These are phyloP conservation scores for Lentinus tigrinus DNA, from an alignment of 768 basidiomycete species.

Conservation along the genomic window DNA sequence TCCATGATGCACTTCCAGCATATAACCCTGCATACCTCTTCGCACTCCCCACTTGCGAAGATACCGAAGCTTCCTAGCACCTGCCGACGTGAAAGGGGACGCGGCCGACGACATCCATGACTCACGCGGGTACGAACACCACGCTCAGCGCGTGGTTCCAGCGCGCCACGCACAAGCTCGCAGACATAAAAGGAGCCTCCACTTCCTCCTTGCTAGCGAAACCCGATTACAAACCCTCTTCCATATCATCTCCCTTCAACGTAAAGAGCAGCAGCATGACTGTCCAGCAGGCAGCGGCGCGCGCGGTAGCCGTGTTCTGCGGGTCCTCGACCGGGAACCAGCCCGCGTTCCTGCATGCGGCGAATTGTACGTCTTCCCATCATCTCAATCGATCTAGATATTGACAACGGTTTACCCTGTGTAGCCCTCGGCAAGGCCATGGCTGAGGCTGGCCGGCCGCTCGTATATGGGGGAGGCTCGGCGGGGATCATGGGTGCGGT, in stretches of 20 bases:
- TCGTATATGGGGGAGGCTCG: constrained; percentile 87
- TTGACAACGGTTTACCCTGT: not conserved
- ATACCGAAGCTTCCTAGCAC: too few species aligned
- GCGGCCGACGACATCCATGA: not conserved
- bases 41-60: too few species aligned
- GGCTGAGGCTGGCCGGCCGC: constrained; percentile 52
- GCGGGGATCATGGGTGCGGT: constrained; percentile 87
- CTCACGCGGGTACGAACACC: not conserved
- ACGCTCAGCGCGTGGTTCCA: constrained; percentile 12
- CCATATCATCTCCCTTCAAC: constrained; percentile 14
- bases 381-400: not conserved
- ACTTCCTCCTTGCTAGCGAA: not conserved
- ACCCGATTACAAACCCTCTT: not conserved
- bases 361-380: constrained; percentile 52
- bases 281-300: constrained; percentile 7
- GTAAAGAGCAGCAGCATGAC: constrained; percentile 5
- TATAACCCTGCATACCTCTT: too few species aligned
- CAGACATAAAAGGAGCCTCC: not conserved
- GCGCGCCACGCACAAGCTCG: constrained; percentile 4
- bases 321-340: constrained; percentile 70
- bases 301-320: constrained; percentile 79
- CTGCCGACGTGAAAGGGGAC: too few species aligned
- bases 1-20: too few species aligned
- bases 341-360: constrained; percentile 63
- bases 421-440: constrained; percentile 76